These are phyloP conservation scores for Thraustochytrium sp. DNA, from an alignment of 352 stramenopile species.

Conservation along the genomic window DNA sequence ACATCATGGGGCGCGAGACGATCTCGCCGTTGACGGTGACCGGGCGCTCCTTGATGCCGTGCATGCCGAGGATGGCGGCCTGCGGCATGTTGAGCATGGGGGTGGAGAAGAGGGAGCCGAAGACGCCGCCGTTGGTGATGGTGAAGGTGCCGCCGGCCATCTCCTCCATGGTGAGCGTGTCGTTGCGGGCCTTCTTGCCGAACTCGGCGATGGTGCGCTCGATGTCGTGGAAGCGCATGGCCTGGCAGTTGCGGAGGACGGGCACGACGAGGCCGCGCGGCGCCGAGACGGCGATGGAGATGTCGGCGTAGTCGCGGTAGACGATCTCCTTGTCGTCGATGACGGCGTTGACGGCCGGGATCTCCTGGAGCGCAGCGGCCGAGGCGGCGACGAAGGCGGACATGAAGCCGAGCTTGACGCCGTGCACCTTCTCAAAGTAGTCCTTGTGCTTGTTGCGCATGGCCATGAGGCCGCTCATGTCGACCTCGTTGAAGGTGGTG, in stretches of 20 bases:
- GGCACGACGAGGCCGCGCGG: conserved; percentile 93
- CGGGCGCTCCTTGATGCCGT: conserved; percentile 65
- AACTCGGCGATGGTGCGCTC: conserved; percentile 89
- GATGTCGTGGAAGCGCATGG: conserved; percentile 89
- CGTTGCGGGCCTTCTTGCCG: conserved; percentile 72
- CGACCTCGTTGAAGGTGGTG: conserved; percentile 97
- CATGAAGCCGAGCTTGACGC: conserved; percentile 97
- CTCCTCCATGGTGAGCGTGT: conserved; percentile 76
- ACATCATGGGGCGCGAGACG: conserved; percentile 97
- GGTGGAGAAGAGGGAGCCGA: conserved; percentile 95
- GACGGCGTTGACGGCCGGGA: conserved; percentile 93
- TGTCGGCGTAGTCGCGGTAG: conserved; percentile 97
- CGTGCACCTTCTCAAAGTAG: conserved; percentile 91
- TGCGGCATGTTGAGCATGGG: conserved; percentile 99
- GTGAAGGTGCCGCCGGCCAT: conserved; percentile 96
- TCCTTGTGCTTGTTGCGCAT: conserved; percentile 79
- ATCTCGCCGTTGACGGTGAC: conserved; percentile 75
- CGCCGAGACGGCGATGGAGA: conserved; percentile 92
- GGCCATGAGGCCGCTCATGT: conserved; percentile 92
- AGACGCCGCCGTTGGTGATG: conserved; percentile 98
- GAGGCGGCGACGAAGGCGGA: conserved; percentile 94
- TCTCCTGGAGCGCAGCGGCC: conserved; percentile 78
- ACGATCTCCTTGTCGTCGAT: conserved; percentile 99
- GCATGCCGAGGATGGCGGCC: conserved; percentile 97
- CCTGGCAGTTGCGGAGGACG: conserved; percentile 94